Base-by-base conservation (phyloP, 352 stramenopile species). In the Ophiocytium majus region DNA sequence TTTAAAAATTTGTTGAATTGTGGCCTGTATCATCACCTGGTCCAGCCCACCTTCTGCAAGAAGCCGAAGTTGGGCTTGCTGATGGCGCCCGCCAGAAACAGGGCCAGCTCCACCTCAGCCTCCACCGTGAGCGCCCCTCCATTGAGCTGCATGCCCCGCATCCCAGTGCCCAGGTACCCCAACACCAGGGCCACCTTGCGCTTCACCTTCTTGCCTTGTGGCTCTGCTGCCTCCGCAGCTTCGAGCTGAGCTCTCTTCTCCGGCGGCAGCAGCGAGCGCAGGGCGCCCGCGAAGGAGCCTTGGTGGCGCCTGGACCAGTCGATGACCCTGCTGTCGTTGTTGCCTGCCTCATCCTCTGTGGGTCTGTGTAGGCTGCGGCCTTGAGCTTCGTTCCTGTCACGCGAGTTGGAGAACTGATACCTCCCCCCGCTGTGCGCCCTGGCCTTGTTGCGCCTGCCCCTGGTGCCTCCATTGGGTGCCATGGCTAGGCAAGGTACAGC, bases 1-100 rank as follows among this genome's bases (percentile, higher is more conserved):
- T n/a, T n/a, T n/a, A n/a, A n/a, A n/a, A n/a, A n/a, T n/a, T n/a
- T n/a, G n/a, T n/a, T n/a, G n/a, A n/a, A n/a, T n/a, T n/a, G n/a
- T n/a, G n/a, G n/a, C n/a, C n/a, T n/a, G n/a, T n/a, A n/a, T n/a
- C n/a, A n/a, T n/a, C n/a, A 78, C 34, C 94, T 93, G 75, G 92
- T 95, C 94, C 94, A 97, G 0, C 93, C 93, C 36, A 97, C 94
- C 89, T 97, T 97, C 83, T 95, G 92, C 57, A 96, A 90, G 85
- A 94, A 95, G 17, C 93, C 93, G 84, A 95, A 96, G 89, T 97
- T 97, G 82, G 84, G 91, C 84, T 95, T 91, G n/a, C 92, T 89
- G 81, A 97, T 97, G 43, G 87, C 92, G 23, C 94, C 94, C 28
- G 92, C 94, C 80, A 95, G 90, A 81, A 94, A 96, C 79, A 97